A percentile compares a stretch with the other conserved stretches of the same genome.
Evolutionary conservation across 805 yeast species (phyloP).

Genomic region (Isabelozyma heimii): DNA sequence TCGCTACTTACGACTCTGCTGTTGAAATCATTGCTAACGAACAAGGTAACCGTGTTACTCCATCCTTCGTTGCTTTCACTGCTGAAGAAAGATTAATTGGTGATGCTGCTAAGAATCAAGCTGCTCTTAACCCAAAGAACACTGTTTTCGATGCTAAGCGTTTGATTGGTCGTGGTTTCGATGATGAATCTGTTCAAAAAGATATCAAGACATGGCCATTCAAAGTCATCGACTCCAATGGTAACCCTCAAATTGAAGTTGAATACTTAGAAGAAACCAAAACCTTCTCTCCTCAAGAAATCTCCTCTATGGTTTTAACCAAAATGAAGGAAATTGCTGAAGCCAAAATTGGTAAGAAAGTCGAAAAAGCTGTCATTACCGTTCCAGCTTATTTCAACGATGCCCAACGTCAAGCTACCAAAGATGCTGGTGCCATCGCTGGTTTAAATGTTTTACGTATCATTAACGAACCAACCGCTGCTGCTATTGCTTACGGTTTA

Average conservation of each 20-base stretch:
- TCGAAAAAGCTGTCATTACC: slow-evolving; percentile 51
- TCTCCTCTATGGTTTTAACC: slow-evolving; percentile 48
- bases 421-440: slow-evolving; percentile 51
- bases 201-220: slow-evolving; percentile 50
- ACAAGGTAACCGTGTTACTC: slow-evolving; percentile 53
- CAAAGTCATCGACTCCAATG: slow-evolving; percentile 42
- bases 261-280: slow-evolving; percentile 47
- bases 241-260: slow-evolving; percentile 48
- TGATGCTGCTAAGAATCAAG: slow-evolving; percentile 52
- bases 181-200: slow-evolving; percentile 59
- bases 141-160: slow-evolving; percentile 51
- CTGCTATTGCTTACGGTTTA: slow-evolving; percentile 95
- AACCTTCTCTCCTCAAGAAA: slow-evolving; percentile 48
- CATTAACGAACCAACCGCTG: slow-evolving; percentile 72
- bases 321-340: slow-evolving; percentile 75
- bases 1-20: slow-evolving; percentile 48
- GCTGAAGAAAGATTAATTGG: slow-evolving; percentile 50
- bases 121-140: slow-evolving; percentile 50
- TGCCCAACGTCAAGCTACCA: slow-evolving; percentile 52
- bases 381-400: slow-evolving; percentile 52
- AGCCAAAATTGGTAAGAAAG: slow-evolving; percentile 79
- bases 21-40: slow-evolving; percentile 51
- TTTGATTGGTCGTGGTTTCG: slow-evolving; percentile 60
- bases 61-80: slow-evolving; percentile 49
- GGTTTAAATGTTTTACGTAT: slow-evolving; percentile 49